Evolutionary conservation across 257 asterid species (phyloP).

Genomic region (Fraxinus pennsylvanica): DNA sequence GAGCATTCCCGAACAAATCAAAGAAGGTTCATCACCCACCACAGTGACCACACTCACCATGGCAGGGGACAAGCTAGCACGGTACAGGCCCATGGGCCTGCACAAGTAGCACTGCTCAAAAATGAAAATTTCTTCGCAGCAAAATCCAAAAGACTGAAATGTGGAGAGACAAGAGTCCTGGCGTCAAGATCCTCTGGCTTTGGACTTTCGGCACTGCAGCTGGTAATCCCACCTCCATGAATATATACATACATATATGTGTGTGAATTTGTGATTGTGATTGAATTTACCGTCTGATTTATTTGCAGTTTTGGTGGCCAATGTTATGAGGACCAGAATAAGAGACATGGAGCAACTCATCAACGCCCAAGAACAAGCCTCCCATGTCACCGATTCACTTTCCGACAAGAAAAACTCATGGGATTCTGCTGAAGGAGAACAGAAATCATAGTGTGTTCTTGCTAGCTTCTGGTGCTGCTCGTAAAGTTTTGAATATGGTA

Average conservation of each 20-base stretch:
- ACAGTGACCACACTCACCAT: no score
- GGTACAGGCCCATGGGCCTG: no score
- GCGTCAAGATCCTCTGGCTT: slow-evolving; percentile 48
- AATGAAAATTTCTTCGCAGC: not conserved
- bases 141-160: not conserved
- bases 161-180: slow-evolving; percentile 51
- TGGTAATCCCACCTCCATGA: slow-evolving; percentile 17
- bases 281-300: not conserved
- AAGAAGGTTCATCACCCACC: no score
- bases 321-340: slow-evolving; percentile 38
- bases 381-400: not conserved
- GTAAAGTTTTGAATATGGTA: not conserved
- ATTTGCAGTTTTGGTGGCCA: slow-evolving; percentile 39
- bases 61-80: no score
- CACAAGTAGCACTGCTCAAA: no score
- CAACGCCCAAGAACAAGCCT: slow-evolving; percentile 27
- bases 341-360: slow-evolving; percentile 42
- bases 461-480: not conserved
- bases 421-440: slow-evolving; percentile 17
- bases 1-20: no score
- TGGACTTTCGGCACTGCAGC: slow-evolving; percentile 56
- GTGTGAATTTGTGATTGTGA: not conserved
- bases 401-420: slow-evolving; percentile 10
- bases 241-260: not conserved
- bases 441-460: slow-evolving; percentile 21